phyloP scores from a whole-genome alignment of 495 filamentous ascomycete genomes.

The Monascus purpureus region DNA sequence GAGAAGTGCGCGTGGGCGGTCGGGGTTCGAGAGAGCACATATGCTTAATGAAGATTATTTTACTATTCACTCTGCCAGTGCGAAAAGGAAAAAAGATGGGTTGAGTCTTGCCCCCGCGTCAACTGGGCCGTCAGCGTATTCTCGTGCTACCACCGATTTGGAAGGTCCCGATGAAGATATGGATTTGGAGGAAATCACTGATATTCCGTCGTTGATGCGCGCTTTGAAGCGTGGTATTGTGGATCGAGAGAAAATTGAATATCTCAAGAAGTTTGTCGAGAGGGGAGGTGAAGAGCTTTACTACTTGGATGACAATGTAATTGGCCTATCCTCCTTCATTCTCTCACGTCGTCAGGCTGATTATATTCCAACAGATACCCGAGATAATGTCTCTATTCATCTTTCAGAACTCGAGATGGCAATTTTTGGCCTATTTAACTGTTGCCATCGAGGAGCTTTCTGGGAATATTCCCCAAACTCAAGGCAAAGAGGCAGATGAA shows the following conservation, averaged over 20 bases:
- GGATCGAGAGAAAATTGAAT: constrained; percentile 81
- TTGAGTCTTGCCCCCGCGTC: constrained; percentile 19
- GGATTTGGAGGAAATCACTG: constrained; percentile 41
- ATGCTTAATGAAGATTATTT: constrained; percentile 78
- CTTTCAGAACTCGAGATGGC: constrained; percentile 75
- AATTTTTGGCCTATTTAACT: constrained; percentile 56
- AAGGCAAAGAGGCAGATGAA: constrained; percentile 16
- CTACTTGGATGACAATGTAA: constrained; percentile 46
- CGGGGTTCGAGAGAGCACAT: constrained; percentile 35
- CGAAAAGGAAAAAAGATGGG: constrained; percentile 26
- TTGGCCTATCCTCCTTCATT: not conserved
- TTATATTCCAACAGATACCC: constrained; percentile 40
- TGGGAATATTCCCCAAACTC: constrained; percentile 6
- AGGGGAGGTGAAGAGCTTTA: constrained; percentile 66
- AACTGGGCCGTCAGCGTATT: constrained; percentile 15
- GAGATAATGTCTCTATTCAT: constrained; percentile 76
- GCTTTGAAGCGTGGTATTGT: constrained; percentile 54
- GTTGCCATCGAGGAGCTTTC: constrained; percentile 39
- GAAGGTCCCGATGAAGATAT: constrained; percentile 17
- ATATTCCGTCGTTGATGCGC: constrained; percentile 50
- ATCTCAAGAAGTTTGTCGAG: constrained; percentile 63
- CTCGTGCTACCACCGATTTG: constrained; percentile 20
- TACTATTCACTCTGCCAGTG: constrained; percentile 47
- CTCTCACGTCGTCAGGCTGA: constrained; percentile 5
- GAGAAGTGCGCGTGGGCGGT: constrained; percentile 10